Evolutionary conservation across 208 protist genomes (phyloP), one percentile per base, ranked within the genome.

Genomic region (Acanthamoeba rhysodes): DNA sequence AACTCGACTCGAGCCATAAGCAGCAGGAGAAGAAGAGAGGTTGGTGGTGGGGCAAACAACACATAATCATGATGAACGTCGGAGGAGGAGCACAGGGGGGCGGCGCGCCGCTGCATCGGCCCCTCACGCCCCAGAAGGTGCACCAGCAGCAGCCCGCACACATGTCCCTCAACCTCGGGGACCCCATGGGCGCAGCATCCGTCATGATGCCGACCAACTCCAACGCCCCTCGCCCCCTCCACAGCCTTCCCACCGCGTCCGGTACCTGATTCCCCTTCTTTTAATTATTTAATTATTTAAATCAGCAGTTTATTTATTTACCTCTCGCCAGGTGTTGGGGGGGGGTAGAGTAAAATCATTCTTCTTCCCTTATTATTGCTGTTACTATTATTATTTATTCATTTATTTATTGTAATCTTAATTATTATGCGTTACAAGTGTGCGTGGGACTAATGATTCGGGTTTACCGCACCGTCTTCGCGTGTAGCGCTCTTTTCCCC

Each of bases 1-100:
- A n/a, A 27, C 16, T 20, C 14, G 22, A 8, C 59, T 27, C 18
- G 12, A 55, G 50, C 50, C 50, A 4, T 10, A 10, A 57, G 50
- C 50, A 57, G 50, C 50, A 57, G 16, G 12, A 57, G 16, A 57
- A 57, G 50, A 66, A 66, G 24, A 66, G 29, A n/a, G 59, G 59
- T n/a, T 66, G 59, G 59, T 66, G 59, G 59, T 66, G 59, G 59
- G 59, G 59, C 59, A 66, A 66, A 66, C 16, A 66, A 66, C 59
- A 66, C 59, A 66, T 66, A 66, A 66, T 66, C 59, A 66, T 66
- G 59, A 66, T 66, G 59, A 66, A 66, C 59, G 24, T 66, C 59
- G 59, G 59, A 66, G 59, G 59, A 66, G 24, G n/a, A n/a, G n/a
- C 59, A 29, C 50, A 10, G 10, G 59, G 59, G 20, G 59, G 59